Conservation (phyloP, 306 rosid species). For the Rubus idaeus region DNA sequence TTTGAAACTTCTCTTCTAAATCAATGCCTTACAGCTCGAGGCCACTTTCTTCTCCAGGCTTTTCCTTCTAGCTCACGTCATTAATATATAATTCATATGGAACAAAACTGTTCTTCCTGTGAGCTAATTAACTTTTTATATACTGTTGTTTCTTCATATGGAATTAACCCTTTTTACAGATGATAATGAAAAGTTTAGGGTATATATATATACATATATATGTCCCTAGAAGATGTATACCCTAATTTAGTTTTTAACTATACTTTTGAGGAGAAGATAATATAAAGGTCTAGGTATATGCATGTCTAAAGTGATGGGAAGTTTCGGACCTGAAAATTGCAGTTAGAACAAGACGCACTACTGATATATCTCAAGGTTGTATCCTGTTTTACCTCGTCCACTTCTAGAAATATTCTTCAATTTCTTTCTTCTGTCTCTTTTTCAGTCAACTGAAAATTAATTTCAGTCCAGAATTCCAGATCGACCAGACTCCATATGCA, state of each 20-base stretch:
- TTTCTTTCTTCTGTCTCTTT: neutral
- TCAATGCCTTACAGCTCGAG: slow-evolving; percentile 34
- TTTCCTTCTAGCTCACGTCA: neutral
- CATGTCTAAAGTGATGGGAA: neutral
- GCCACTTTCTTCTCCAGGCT: slow-evolving; percentile 34
- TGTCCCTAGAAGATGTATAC: neutral
- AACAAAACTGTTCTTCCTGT: slow-evolving; percentile 18
- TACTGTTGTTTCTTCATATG: no score
- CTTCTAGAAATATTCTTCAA: neutral
- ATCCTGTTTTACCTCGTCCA: neutral
- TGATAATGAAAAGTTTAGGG: neutral
- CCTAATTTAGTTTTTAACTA: no score
- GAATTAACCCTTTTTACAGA: neutral
- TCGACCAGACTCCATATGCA: neutral
- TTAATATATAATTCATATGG: neutral
- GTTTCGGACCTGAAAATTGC: neutral
- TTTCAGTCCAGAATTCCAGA: slow-evolving; percentile 4
- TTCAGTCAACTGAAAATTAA: neutral
- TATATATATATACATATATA: no score
- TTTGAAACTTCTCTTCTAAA: neutral
- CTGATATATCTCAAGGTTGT: neutral
- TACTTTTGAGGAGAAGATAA: no score
- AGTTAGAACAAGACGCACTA: neutral
- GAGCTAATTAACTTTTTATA: neutral
- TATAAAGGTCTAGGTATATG: no score